Percentiles rank a stretch among this genome's conserved stretches.
Evolutionary conservation across 2,329 filamentous ascomycete species (phyloP).

Genomic region (Myriosclerotinia scirpicola): DNA sequence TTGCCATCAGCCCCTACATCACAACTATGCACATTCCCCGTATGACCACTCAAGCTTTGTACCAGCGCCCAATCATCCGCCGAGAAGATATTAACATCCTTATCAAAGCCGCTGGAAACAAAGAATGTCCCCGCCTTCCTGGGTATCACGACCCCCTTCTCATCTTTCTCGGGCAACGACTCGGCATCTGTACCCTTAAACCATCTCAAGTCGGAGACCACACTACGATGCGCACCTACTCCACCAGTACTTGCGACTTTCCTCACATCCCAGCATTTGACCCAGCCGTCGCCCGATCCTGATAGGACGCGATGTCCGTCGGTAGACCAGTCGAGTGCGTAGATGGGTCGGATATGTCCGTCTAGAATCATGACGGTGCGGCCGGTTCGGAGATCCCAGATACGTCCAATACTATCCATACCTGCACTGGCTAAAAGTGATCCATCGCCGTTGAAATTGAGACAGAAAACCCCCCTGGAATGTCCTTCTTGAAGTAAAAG

Average conservation of each 20-base stretch:
- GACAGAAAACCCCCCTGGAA: conserved; percentile 85
- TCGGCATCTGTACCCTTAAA: conserved; percentile 84
- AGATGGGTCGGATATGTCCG: conserved; percentile 83
- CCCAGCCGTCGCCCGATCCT: conserved; percentile 89
- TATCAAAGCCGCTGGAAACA: conserved; percentile 87
- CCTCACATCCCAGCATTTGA: conserved; percentile 96
- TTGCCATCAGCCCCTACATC: conserved; percentile 82
- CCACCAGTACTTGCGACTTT: conserved; percentile 81
- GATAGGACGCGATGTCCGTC: conserved; percentile 93
- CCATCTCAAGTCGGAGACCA: conserved; percentile 91
- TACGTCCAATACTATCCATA: conserved; percentile 87
- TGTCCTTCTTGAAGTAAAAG: conserved; percentile 91
- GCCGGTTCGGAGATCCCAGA: conserved; percentile 93
- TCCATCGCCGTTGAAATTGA: conserved; percentile 88
- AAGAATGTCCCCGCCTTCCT: conserved; percentile 92
- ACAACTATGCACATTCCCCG: conserved; percentile 85
- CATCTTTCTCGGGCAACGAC: conserved; percentile 59
- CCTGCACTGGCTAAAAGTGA: conserved; percentile 90
- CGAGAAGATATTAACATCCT: conserved; percentile 92
- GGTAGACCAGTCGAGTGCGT: conserved; percentile 86
- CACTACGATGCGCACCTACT: conserved; percentile 86
- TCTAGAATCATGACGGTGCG: conserved; percentile 95
- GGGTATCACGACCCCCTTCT: conserved; percentile 66
- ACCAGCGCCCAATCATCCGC: conserved; percentile 93
- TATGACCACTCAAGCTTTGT: conserved; percentile 85